Evolutionary conservation across 1,284 basidiomycete genomes (phyloP), one percentile per base, ranked within the genome.

Genomic region (Apiotrichum porosum): DNA sequence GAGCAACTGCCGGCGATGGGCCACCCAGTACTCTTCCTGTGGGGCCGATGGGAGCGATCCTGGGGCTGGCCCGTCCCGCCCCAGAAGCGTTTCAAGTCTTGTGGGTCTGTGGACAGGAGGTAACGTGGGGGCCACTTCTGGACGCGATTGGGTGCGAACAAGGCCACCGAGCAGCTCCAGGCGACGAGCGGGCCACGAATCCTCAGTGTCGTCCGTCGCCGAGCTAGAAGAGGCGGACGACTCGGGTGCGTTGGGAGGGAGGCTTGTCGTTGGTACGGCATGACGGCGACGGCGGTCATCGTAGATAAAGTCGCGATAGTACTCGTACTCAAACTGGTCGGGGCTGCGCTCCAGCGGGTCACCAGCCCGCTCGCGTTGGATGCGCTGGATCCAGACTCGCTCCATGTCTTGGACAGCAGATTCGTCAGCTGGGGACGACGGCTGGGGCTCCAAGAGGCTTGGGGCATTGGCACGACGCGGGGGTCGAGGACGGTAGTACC

Each of bases 231-330:
- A n/a, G n/a, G n/a, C n/a, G n/a, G n/a, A n/a, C n/a, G n/a, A n/a
- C n/a, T n/a, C n/a, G n/a, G n/a, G n/a, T n/a, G n/a, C n/a, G 34
- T 21, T 12, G 34, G 3, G n/a, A 19, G 13, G 18, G 17, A 36
- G 13, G 13, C 17, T 19, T 13, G 12, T 12, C 26, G 26, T 6
- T 6, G 26, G 26, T 6, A 28, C 26, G 26, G 26, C 26, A 28
- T 38, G 34, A 10, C 34, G 18, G 12, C 35, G 30, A 17, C 41
- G 42, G 13, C 46, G 42, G 22, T 37, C 38, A 23, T 48, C 51
- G 18, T 37, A 52, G 23, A 45, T 23, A 17, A 45, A 48, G 26
- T 52, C 46, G 42, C 51, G 46, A 30, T 52, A 52, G 42, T 48
- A 52, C 34, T 44, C 42, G 39, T 41, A 51, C 35, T 51, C 49